A percentile compares a stretch with the other conserved stretches of the same genome.
These are phyloP conservation scores for Citrullus mucosospermus DNA, from an alignment of 306 rosid species.

Conservation along the genomic window DNA sequence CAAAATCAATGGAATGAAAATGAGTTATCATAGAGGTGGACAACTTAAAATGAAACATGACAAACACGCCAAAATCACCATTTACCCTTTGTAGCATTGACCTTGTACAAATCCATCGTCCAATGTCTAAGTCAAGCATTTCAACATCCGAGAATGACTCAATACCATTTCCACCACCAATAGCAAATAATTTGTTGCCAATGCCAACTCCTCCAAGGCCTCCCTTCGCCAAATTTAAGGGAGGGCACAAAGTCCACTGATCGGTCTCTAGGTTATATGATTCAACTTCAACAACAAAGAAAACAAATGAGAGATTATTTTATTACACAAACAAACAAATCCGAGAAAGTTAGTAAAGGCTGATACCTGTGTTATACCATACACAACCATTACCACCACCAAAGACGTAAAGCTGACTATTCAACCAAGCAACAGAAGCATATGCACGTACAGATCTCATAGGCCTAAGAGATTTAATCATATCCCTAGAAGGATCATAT, in stretches of 20 bases:
- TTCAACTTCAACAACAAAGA: slow-evolving; percentile 42
- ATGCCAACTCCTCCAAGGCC: slow-evolving; percentile 44
- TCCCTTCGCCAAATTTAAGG: slow-evolving; percentile 54
- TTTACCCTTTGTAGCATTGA: slow-evolving; percentile 56
- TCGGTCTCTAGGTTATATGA: slow-evolving; percentile 39
- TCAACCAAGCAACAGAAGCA: slow-evolving; percentile 29
- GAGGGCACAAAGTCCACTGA: slow-evolving; percentile 55
- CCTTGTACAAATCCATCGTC: slow-evolving; percentile 41
- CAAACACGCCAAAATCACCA: not conserved
- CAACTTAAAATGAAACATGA: not conserved
- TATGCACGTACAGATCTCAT: slow-evolving; percentile 30
- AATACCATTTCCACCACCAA: slow-evolving; percentile 38
- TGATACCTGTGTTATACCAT: slow-evolving; percentile 42
- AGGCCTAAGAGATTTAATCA: slow-evolving; percentile 29
- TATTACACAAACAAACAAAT: not conserved
- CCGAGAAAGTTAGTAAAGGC: slow-evolving; percentile 6
- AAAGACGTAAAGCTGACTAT: slow-evolving; percentile 37
- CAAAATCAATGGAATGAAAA: not conserved
- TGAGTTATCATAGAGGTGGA: not conserved
- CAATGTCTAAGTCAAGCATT: slow-evolving; percentile 56
- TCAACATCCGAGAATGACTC: slow-evolving; percentile 34
- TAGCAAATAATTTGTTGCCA: slow-evolving; percentile 28
- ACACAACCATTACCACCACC: slow-evolving; percentile 30
- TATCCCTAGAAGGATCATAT: slow-evolving; percentile 36
- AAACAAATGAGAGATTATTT: slow-evolving; percentile 6